Conservation (phyloP, 768 basidiomycete genomes). For the Xerocomellus dryophilus region DNA sequence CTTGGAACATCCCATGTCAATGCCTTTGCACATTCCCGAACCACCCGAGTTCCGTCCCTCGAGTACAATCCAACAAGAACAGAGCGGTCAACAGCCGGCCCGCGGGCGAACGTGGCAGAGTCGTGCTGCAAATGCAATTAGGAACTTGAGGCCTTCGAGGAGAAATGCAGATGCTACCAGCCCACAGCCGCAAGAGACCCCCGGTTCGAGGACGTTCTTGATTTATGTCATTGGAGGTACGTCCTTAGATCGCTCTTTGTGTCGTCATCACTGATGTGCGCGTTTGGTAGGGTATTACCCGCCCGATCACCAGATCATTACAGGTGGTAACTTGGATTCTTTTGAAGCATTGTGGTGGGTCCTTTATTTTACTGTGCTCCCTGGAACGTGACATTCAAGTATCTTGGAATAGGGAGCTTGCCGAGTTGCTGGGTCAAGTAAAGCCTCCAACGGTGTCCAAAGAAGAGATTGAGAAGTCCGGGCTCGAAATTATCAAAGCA, state of each 20-base stretch:
- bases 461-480: slow-evolving; percentile 83
- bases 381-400: background rate
- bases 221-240: slow-evolving; percentile 86
- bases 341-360: slow-evolving; percentile 76
- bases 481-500: slow-evolving; percentile 71
- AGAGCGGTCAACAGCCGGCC: slow-evolving; percentile 17
- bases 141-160: slow-evolving; percentile 47
- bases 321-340: slow-evolving; percentile 72
- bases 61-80: slow-evolving; percentile 15
- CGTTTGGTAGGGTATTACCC: slow-evolving; percentile 77
- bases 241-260: slow-evolving; percentile 14
- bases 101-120: slow-evolving; percentile 53
- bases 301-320: slow-evolving; percentile 83
- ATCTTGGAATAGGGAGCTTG: slow-evolving; percentile 57
- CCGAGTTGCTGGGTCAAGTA: slow-evolving; percentile 76
- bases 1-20: slow-evolving; percentile 23
- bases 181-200: slow-evolving; percentile 24
- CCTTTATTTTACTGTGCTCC: background rate
- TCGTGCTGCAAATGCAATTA: slow-evolving; percentile 60
- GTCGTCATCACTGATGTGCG: slow-evolving; percentile 1
- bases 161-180: slow-evolving; percentile 20
- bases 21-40: slow-evolving; percentile 29
- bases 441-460: slow-evolving; percentile 80
- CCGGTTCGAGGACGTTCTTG: slow-evolving; percentile 62
- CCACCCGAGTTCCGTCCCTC: slow-evolving; percentile 17